phyloP scores from a whole-genome alignment of 2,329 filamentous ascomycete species.

The Stagonosporopsis tanaceti region DNA sequence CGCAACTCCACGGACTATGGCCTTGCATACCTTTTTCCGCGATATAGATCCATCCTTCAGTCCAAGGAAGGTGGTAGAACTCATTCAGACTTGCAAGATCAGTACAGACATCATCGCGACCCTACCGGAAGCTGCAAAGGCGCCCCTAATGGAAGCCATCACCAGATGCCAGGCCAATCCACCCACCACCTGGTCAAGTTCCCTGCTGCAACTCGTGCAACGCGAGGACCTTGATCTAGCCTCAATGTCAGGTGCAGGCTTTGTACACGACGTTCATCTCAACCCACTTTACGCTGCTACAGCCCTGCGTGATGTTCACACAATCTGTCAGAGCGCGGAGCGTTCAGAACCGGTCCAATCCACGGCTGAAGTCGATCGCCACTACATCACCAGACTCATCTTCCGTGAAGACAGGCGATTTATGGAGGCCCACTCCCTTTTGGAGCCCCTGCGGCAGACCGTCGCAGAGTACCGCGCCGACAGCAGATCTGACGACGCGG shows the following conservation, averaged over 20 bases:
- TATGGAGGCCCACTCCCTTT: constrained; percentile 80
- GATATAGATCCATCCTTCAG: constrained; percentile 49
- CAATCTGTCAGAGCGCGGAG: constrained; percentile 75
- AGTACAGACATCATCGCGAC: constrained; percentile 75
- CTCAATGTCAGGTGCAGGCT: constrained; percentile 28
- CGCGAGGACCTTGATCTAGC: constrained; percentile 75
- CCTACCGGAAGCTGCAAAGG: constrained; percentile 82
- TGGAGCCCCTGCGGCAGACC: constrained; percentile 85
- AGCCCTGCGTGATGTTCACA: constrained; percentile 71
- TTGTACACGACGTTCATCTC: constrained; percentile 35
- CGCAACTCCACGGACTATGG: constrained; percentile 64
- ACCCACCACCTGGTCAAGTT: constrained; percentile 75
- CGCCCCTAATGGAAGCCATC: constrained; percentile 83
- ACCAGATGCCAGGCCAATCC: constrained; percentile 84
- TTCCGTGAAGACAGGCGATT: constrained; percentile 92
- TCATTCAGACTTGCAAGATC: constrained; percentile 75
- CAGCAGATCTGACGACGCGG: constrained; percentile 81
- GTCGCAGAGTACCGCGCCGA: constrained; percentile 79
- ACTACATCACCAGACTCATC: constrained; percentile 82
- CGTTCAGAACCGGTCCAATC: constrained; percentile 74
- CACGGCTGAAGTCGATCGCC: constrained; percentile 80
- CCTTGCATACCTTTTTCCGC: constrained; percentile 73
- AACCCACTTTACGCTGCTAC: constrained; percentile 22
- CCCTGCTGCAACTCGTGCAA: constrained; percentile 77
- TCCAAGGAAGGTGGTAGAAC: constrained; percentile 72